Evolutionary conservation across 257 asterid species (phyloP), one percentile per base, ranked within the genome.

Genomic region (Jasminum sambac): DNA sequence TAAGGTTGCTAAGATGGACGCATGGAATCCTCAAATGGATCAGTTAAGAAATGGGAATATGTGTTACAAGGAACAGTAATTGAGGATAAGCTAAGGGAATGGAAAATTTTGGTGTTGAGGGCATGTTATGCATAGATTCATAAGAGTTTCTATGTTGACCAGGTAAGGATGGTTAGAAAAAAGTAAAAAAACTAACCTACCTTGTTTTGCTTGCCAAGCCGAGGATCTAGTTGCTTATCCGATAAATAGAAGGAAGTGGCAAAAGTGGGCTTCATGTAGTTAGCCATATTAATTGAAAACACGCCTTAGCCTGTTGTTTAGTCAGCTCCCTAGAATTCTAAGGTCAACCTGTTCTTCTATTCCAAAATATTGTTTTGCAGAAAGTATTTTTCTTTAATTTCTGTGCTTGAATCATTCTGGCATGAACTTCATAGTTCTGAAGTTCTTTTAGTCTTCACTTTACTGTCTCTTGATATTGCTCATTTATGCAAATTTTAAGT

Each of bases 401-500:
- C 43, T 19, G n/a, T 21, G 17, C 62, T 69, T 19, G 57, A 44
- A n/a, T 24, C 19, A 38, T 36, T 71, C 50, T 25, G 50, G 19
- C 68, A 62, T 62, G 40, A 23, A 44, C 63, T 64, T 30, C 71
- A 24, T 52, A 71, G 34, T 55, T 38, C 38, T 19, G 36, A 55
- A 55, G 36, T 11, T 23, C 36, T 55, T 48, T 0, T 48, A 24
- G 72, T 61, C 3, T 12, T 52, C 42, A 68, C 41, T 24, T 36
- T 68, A 60, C 14, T 38, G 42, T 64, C 26, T 44, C 72, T 67
- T 26, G 66, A 61, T 38, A 75, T 41, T 70, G 64, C 67, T 60
- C 38, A 63, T 71, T 77, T 52, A 16, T 74, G 65, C 74, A 58
- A 58, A 64, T 69, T 78, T 75, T 30, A 68, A 68, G 72, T 70